phyloP scores from a whole-genome alignment of 306 rosid species.

The Cucurbita argyrosperma region DNA sequence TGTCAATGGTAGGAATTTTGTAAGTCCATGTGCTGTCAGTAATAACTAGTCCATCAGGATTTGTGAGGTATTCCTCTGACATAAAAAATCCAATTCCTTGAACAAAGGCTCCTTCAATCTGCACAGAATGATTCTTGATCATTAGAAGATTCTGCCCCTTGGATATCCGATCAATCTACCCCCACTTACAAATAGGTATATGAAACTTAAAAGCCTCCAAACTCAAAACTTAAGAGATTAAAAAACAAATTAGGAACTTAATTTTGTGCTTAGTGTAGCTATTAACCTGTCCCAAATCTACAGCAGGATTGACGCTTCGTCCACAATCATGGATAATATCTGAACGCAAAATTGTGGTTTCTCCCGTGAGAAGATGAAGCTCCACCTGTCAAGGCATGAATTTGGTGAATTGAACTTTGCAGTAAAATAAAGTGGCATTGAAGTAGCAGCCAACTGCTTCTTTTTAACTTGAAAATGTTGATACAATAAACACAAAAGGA shows the following conservation, averaged over 20 bases:
- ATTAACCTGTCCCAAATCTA: conserved; percentile 91
- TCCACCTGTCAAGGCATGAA: conserved; percentile 53
- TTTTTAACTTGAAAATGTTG: background rate
- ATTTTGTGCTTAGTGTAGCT: background rate
- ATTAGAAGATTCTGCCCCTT: background rate
- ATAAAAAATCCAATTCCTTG: conserved; percentile 85
- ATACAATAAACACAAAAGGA: background rate
- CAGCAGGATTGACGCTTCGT: conserved; percentile 91
- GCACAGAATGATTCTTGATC: conserved; percentile 13
- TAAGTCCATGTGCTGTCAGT: conserved; percentile 77
- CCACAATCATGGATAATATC: conserved; percentile 92
- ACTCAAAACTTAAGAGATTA: background rate
- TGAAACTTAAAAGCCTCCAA: background rate
- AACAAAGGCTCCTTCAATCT: conserved; percentile 96
- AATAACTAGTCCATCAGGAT: conserved; percentile 49
- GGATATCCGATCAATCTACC: no score
- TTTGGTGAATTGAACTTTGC: background rate
- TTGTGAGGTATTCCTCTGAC: conserved; percentile 63
- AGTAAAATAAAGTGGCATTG: background rate
- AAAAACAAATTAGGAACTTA: background rate
- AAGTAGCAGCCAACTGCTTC: background rate
- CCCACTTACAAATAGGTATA: background rate
- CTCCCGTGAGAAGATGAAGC: conserved; percentile 69
- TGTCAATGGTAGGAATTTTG: conserved; percentile 79
- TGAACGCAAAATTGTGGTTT: conserved; percentile 57